These are phyloP conservation scores for Syzygium syzygioides DNA, from an alignment of 441 rosid species.

Conservation along the genomic window DNA sequence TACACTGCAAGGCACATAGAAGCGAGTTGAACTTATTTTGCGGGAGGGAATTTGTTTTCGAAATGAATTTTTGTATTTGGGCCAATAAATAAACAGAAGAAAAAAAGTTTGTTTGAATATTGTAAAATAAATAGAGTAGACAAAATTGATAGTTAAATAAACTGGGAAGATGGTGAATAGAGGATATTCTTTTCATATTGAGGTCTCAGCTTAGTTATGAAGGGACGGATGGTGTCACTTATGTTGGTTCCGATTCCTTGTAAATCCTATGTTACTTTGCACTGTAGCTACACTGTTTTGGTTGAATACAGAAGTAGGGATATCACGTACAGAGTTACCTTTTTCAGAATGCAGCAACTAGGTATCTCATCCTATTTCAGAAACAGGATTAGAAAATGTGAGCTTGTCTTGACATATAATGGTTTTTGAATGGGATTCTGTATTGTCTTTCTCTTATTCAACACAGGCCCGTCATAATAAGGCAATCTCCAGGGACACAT, in stretches of 20 bases:
- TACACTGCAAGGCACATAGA: neutral
- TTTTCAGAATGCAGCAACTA: neutral
- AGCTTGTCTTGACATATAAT: neutral
- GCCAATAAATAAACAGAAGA: neutral
- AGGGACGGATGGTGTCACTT: neutral
- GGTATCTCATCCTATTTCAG: neutral
- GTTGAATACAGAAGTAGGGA: neutral
- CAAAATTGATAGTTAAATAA: neutral
- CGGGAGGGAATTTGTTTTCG: neutral
- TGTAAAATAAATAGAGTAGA: neutral
- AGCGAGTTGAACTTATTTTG: neutral
- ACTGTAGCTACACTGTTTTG: neutral
- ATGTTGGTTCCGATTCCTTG: neutral
- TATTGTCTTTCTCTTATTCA: neutral
- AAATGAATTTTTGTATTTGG: neutral
- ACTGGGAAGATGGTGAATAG: neutral
- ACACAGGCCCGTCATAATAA: conserved; percentile 81
- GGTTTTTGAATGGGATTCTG: neutral
- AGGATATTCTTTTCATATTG: neutral
- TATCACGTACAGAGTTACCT: neutral
- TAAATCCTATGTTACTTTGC: neutral
- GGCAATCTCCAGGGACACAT: conserved; percentile 93
- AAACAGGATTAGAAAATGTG: neutral
- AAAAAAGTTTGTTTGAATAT: neutral
- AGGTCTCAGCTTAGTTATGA: neutral